A percentile compares a stretch with the other conserved stretches of the same genome.
Evolutionary conservation across 2,329 filamentous ascomycete species (phyloP).

Genomic region (Exophiala sideris): DNA sequence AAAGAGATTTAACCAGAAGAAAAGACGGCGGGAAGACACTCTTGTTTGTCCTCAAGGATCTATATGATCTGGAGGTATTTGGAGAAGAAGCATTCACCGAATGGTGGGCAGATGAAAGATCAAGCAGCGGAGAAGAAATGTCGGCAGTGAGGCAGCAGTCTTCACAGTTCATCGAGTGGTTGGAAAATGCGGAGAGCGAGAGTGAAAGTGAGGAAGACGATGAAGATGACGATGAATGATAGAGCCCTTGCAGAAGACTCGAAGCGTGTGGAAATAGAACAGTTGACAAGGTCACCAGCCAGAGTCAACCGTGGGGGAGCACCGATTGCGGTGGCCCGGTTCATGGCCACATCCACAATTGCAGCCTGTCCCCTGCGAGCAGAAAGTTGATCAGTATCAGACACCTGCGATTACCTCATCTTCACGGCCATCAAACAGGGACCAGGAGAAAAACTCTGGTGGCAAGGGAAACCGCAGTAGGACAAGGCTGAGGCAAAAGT

Average conservation of each 20-base stretch:
- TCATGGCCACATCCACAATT: too few species aligned
- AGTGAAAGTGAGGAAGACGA: constrained; percentile 65
- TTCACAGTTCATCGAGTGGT: constrained; percentile 75
- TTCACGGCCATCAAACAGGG: too few species aligned
- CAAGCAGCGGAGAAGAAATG: constrained; percentile 66
- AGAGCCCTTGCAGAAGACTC: background rate
- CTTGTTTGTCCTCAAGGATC: constrained; percentile 73
- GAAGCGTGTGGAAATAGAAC: background rate
- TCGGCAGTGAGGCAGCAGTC: constrained; percentile 68
- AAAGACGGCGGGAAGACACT: constrained; percentile 66
- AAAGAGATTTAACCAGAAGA: constrained; percentile 70
- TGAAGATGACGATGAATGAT: constrained; percentile 32
- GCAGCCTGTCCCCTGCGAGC: too few species aligned
- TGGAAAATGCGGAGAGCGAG: constrained; percentile 72
- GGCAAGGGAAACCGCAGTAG: too few species aligned
- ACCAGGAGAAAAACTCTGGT: too few species aligned
- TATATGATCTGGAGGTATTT: constrained; percentile 79
- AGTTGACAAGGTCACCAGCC: background rate
- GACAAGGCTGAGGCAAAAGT: too few species aligned
- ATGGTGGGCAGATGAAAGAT: constrained; percentile 81
- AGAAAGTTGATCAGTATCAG: too few species aligned
- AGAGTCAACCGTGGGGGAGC: background rate
- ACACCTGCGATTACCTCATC: too few species aligned
- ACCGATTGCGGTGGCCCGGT: too few species aligned
- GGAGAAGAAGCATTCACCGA: constrained; percentile 83